Conservation (phyloP, 75 land plant species). For the Pseudotsuga menziesii region DNA sequence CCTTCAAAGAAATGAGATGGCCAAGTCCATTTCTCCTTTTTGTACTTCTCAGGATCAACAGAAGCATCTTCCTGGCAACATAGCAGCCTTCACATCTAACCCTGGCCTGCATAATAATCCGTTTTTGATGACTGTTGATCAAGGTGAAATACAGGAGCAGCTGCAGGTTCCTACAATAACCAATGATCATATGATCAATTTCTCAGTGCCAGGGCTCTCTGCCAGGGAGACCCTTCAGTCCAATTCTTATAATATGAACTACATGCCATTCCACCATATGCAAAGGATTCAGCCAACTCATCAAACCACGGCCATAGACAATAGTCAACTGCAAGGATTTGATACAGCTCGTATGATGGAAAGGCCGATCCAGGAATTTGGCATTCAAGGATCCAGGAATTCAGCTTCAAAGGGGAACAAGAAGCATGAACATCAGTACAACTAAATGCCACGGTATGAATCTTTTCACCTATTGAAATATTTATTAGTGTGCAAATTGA, state of each 20-base stretch:
- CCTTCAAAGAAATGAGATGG: background rate
- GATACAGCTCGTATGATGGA: too few species aligned
- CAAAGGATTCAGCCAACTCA: too few species aligned
- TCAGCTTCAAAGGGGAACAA: too few species aligned
- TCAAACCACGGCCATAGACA: too few species aligned
- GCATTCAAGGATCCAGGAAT: too few species aligned
- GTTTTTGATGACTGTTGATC: constrained; percentile 17
- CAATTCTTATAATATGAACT: constrained; percentile 29
- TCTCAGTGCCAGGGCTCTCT: constrained; percentile 34
- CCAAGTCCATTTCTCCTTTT: background rate
- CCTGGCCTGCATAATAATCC: constrained; percentile 36
- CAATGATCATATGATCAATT: constrained; percentile 42
- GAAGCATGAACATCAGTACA: too few species aligned
- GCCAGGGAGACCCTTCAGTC: constrained; percentile 94
- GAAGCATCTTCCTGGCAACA: background rate
- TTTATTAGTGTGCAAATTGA: too few species aligned
- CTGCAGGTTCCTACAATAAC: constrained; percentile 6
- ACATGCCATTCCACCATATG: too few species aligned
- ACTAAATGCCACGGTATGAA: too few species aligned
- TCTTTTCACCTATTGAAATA: too few species aligned
- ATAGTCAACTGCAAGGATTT: too few species aligned
- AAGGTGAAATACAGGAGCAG: background rate
- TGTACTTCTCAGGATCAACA: background rate
- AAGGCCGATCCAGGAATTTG: too few species aligned
- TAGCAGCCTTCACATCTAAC: constrained; percentile 7